These are phyloP conservation scores for Daldinia bambusicola DNA, from an alignment of 495 filamentous ascomycete genomes.

Conservation along the genomic window DNA sequence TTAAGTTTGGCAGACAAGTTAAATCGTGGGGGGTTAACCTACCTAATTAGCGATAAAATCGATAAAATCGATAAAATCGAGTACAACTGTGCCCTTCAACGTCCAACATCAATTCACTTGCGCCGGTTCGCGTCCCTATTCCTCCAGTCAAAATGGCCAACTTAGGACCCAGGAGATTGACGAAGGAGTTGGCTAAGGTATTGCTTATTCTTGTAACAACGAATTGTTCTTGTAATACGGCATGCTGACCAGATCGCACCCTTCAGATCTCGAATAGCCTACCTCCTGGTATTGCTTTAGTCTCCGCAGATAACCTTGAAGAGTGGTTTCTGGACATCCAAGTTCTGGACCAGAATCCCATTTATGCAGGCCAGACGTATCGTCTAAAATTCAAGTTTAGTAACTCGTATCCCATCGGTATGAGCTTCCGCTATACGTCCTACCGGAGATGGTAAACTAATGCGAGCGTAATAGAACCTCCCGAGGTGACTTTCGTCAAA, in stretches of 20 bases:
- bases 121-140: conserved; percentile 5
- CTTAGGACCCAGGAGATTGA: conserved; percentile 61
- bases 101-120: conserved; percentile 8
- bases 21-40: conserved; percentile 11
- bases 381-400: conserved; percentile 88
- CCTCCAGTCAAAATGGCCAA: conserved; percentile 50
- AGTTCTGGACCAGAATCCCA: conserved; percentile 89
- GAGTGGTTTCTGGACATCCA: conserved; percentile 95
- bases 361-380: conserved; percentile 84
- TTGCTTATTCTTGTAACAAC: not conserved
- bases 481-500: conserved; percentile 88
- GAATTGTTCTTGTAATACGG: conserved; percentile 2
- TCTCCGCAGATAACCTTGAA: conserved; percentile 80
- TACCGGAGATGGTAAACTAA: conserved; percentile 30
- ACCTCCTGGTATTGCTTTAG: conserved; percentile 80
- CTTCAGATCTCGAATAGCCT: conserved; percentile 63
- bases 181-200: conserved; percentile 66
- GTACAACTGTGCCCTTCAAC: conserved; percentile 1
- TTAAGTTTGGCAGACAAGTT: not conserved
- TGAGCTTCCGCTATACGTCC: not conserved
- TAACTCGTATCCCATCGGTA: conserved; percentile 90
- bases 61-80: conserved; percentile 17
- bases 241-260: conserved; percentile 10
- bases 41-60: conserved; percentile 5
- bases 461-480: conserved; percentile 70